Evolutionary conservation across 768 basidiomycete species (phyloP).

Genomic region (Tubosaeta brunneosetosa): DNA sequence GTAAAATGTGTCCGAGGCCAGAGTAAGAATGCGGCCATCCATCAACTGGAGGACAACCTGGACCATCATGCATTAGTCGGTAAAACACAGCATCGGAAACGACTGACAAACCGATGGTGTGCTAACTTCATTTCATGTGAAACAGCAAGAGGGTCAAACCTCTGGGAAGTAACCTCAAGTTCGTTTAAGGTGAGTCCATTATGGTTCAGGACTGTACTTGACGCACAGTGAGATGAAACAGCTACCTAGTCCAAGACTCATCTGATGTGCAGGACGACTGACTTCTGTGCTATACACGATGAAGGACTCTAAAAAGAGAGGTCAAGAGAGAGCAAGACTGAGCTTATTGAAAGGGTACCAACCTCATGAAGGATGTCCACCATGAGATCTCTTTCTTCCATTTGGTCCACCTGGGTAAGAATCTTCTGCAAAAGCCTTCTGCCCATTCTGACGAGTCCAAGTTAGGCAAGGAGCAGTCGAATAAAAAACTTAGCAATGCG

Average conservation of each 20-base stretch:
- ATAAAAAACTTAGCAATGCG: conserved; percentile 58
- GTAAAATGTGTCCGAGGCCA: conserved; percentile 57
- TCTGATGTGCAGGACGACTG: conserved; percentile 67
- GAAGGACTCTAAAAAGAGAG: conserved; percentile 44
- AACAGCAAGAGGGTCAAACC: conserved; percentile 60
- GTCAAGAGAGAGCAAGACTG: conserved; percentile 2
- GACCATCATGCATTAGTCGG: conserved; percentile 5
- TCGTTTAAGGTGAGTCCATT: conserved; percentile 74
- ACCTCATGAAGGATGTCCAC: conserved; percentile 68
- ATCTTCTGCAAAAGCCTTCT: conserved; percentile 65
- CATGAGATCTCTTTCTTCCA: conserved; percentile 62
- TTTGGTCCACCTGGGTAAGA: conserved; percentile 71
- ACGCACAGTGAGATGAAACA: conserved; percentile 3
- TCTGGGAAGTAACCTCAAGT: conserved; percentile 61
- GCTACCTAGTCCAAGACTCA: conserved; percentile 80
- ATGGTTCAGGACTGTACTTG: conserved; percentile 51
- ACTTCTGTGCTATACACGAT: conserved; percentile 66
- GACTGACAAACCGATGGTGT: not conserved
- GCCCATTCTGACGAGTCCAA: conserved; percentile 66
- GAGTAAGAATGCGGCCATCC: conserved; percentile 68
- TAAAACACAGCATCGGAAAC: too few species aligned
- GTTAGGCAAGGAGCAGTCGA: conserved; percentile 65
- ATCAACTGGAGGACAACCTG: conserved; percentile 66
- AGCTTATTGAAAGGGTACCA: conserved; percentile 21
- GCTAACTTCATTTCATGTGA: conserved; percentile 75